phyloP scores from a whole-genome alignment of 768 basidiomycete genomes.

The Hortiboletus campestris region DNA sequence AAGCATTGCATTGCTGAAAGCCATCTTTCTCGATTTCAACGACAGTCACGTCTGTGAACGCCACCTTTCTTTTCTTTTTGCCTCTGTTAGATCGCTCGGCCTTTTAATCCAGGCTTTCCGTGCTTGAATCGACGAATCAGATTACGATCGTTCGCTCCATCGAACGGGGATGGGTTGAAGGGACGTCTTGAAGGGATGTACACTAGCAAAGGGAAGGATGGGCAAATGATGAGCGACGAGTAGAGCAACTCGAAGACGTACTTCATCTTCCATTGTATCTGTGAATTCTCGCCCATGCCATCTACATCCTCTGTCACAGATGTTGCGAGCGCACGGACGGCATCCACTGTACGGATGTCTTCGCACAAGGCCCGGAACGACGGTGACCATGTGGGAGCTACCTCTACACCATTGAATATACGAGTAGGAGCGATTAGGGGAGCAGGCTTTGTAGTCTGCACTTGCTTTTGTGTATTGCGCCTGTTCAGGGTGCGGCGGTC shows the following conservation, averaged over 20 bases:
- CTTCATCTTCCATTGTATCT: conserved; percentile 67
- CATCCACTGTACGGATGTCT: conserved; percentile 54
- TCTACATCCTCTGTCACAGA: conserved; percentile 50
- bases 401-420: conserved; percentile 76
- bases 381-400: conserved; percentile 83
- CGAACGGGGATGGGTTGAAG: conserved; percentile 75
- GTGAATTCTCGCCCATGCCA: conserved; percentile 4
- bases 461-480: conserved; percentile 82
- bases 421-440: conserved; percentile 66
- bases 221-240: conserved; percentile 1
- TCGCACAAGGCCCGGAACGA: conserved; percentile 81
- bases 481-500: conserved; percentile 67
- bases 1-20: too few species aligned
- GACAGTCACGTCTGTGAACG: conserved; percentile 55
- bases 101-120: too few species aligned
- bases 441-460: conserved; percentile 68
- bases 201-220: conserved; percentile 43
- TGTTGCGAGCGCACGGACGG: conserved; percentile 56
- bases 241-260: conserved; percentile 32
- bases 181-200: too few species aligned
- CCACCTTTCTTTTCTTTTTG: background rate
- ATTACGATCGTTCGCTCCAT: conserved; percentile 75
- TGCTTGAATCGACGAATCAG: too few species aligned
- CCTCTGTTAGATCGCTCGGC: background rate
- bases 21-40: conserved; percentile 85